Conservation (phyloP, 2,329 filamentous ascomycete species). For the Stachybotrys elegans region DNA sequence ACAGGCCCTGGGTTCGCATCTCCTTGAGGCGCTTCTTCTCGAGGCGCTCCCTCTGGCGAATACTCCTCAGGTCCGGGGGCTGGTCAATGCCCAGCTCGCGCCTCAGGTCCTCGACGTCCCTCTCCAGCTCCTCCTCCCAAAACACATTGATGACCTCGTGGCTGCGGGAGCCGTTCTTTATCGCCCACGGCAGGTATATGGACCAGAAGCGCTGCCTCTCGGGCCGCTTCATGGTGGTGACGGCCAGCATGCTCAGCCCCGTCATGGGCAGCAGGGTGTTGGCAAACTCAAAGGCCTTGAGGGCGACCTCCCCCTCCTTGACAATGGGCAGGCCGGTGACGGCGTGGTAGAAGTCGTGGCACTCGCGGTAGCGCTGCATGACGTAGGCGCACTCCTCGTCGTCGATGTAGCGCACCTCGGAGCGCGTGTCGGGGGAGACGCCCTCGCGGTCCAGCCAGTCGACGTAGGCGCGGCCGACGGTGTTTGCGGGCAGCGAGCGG, state of each 20-base stretch:
- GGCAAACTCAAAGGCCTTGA: slow-evolving; percentile 96
- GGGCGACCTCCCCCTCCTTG: slow-evolving; percentile 92
- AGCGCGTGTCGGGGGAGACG: slow-evolving; percentile 85
- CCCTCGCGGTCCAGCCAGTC: slow-evolving; percentile 91
- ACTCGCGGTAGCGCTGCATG: slow-evolving; percentile 96
- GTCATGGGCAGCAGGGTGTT: slow-evolving; percentile 97
- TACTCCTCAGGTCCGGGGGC: slow-evolving; percentile 78
- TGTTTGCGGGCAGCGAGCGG: slow-evolving; percentile 64
- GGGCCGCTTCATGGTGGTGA: slow-evolving; percentile 77
- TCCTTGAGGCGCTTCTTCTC: slow-evolving; percentile 62
- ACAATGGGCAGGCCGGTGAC: slow-evolving; percentile 86
- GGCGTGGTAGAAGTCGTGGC: slow-evolving; percentile 96
- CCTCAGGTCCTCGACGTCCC: slow-evolving; percentile 72
- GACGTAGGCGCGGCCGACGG: slow-evolving; percentile 77
- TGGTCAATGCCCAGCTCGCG: slow-evolving; percentile 75
- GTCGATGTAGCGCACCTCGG: slow-evolving; percentile 82
- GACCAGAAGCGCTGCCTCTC: slow-evolving; percentile 71
- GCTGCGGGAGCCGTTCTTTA: slow-evolving; percentile 71
- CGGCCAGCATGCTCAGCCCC: slow-evolving; percentile 76
- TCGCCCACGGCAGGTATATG: slow-evolving; percentile 85
- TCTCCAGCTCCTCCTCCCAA: slow-evolving; percentile 92
- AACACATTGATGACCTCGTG: slow-evolving; percentile 92
- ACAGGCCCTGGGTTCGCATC: slow-evolving; percentile 17
- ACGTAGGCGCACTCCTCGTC: slow-evolving; percentile 96
- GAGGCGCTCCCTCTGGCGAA: slow-evolving; percentile 65